Base-by-base conservation (phyloP, 2,329 filamentous ascomycete species). In the Polytolypa hystricis region DNA sequence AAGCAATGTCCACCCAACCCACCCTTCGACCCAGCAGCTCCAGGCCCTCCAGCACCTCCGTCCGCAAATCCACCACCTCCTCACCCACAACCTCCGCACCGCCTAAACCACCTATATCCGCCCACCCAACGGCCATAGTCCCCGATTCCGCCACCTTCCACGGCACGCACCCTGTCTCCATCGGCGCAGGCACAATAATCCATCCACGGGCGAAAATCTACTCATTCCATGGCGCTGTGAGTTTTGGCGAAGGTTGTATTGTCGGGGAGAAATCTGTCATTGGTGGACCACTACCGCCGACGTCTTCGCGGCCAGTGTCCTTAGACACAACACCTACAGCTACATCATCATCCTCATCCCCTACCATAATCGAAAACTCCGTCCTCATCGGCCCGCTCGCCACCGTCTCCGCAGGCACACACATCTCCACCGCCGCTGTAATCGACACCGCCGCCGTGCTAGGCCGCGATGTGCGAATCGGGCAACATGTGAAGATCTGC, bases 181-280 rank as follows among this genome's bases (percentile, higher is more conserved):
- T 96, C 44, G 79, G 79, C 39, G 71, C 82, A 16, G 79, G 85
- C 52, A 79, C 77, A 3, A 74, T 95, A 5, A 64, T 98, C n/a
- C 89, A 96, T 52, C 87, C 91, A 1, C 83, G 87, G 33, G 75
- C 79, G 11, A 77, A 79, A 43, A 72, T 95, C 39, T 82, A 86
- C 51, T 81, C 89, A 6, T 77, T 77, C 39, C 70, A 80, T 35
- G 85, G 85, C 4, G 79, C 85, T 29, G 77, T 96, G 47, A 77
- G 78, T 18, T 74, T 93, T 41, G 86, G 87, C 17, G 77, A 84
- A 40, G 77, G 81, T 35, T 91, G 83, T 50, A 81, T 94, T 30
- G 70, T 96, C 29, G 77, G 81, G 47, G 91, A 96, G 51, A 67
- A 67, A 42, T 55, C 50, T 30, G 41, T 58, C 0, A 59, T 67